Evolutionary conservation across 441 rosid genomes (phyloP), one percentile per base, ranked within the genome.

Genomic region (Pelargonium australe): DNA sequence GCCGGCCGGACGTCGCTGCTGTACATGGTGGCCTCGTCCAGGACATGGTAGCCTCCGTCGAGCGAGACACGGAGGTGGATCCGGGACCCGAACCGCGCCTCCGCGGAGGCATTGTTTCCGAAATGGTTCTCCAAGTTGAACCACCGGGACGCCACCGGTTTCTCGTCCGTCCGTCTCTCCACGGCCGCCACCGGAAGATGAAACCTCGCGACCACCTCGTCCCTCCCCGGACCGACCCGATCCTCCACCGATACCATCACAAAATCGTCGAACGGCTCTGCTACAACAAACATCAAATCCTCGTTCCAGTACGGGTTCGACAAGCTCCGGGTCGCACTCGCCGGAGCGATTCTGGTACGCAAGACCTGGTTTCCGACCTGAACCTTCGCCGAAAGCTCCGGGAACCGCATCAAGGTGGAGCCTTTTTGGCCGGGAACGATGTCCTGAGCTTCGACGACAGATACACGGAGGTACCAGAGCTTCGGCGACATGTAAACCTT

Each of bases 31-130:
- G 98, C 89, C 75, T 92, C 98, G 75, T 92, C 98, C 64, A 92
- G 78, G 66, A 92, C 98, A 80, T 92, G 98, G 79, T 92, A 92
- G 1, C 98, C 98, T 0, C 98, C 98, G 65, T 92, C 98, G 64
- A 92, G 83, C 75, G 88, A 87, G 68, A 79, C 76, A 75, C 97
- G 78, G 51, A 89, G 69, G 78, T 93, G 98, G 77, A 93, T 87
- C 82, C 92, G 81, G 74, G 95, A 90, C 0, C 94, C 80, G 72
- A 93, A 93, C 72, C 89, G 67, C 70, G 82, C 86, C 66, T 85
- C 86, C 72, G 83, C 85, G 75, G 69, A 57, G 34, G 86, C 89
- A 47, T 86, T 87, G 10, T 85, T 89, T 9, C 78, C 82, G 28
- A 77, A 70, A 75, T 88, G 85, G 74, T 83, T 86, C 85, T 86